Evolutionary conservation across 2,329 filamentous ascomycete species (phyloP), one percentile per base, ranked within the genome.

Genomic region (Triangularia setosa): DNA sequence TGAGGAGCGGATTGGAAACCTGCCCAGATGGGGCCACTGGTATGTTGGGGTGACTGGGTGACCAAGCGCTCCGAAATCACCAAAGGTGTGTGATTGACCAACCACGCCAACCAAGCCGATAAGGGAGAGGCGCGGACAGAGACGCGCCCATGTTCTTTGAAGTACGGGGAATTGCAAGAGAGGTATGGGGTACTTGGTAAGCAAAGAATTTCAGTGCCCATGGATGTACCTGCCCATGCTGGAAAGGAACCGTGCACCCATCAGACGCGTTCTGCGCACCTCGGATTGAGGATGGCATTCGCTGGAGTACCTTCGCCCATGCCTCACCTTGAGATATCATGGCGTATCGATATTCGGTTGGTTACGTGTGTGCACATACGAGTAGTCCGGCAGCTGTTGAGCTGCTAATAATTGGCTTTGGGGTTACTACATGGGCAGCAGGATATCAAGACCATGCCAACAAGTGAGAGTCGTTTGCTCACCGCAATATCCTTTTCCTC

Each of bases 111-210:
- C 66, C 63, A 64, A 58, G 44, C 35, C 64, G 58, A 61, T 58
- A 62, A 60, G 63, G 61, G 57, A 57, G 56, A 52, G 61, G 61
- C 58, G 58, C 21, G 63, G 58, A 58, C 60, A 64, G 64, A 53
- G 61, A 58, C 58, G 60, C 63, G 66, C 66, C 58, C 60, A 62
- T 52, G n/a, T 44, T 27, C 40, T 23, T 18, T 28, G 62, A 56
- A 56, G 57, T 23, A 54, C 52, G 27, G 44, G 30, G 35, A 18
- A 33, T 23, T 48, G 27, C 16, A 25, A 35, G 62, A 66, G 66
- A 66, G 66, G 67, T 70, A 70, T 62, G 67, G 25, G 67, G 68
- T 69, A 69, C 68, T 57, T 66, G 21, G 59, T 44, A n/a, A 24
- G 27, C 57, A 61, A 56, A 28, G 55, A 56, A 40, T 61, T 64